Evolutionary conservation across 1,284 basidiomycete species (phyloP).

Genomic region (Apiotrichum sp.): DNA sequence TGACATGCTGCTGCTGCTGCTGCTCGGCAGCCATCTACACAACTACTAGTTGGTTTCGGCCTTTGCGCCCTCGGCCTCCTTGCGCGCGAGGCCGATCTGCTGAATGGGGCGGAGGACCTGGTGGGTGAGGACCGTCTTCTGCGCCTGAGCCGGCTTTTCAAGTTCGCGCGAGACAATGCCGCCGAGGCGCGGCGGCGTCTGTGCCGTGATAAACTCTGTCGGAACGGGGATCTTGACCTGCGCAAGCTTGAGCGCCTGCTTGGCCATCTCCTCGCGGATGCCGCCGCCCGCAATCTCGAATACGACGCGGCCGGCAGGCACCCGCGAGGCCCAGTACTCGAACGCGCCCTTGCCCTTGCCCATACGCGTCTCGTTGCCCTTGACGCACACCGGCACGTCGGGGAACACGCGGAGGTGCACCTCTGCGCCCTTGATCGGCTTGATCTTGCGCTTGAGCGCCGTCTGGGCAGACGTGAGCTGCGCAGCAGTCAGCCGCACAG

Average conservation of each 20-base stretch:
- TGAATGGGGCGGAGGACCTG: conserved; percentile 2
- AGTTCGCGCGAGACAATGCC: conserved; percentile 32
- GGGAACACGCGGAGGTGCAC: conserved; percentile 89
- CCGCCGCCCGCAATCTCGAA: conserved; percentile 90
- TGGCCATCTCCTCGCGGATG: conserved; percentile 86
- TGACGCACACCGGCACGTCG: conserved; percentile 94
- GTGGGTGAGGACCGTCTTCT: conserved; percentile 1
- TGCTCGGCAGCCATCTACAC: background rate
- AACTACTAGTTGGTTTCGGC: background rate
- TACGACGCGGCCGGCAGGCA: conserved; percentile 83
- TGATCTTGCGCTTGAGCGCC: conserved; percentile 84
- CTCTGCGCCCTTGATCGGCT: conserved; percentile 82
- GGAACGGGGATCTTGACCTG: conserved; percentile 81
- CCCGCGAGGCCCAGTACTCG: conserved; percentile 95
- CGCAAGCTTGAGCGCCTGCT: conserved; percentile 84
- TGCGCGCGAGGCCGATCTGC: conserved; percentile 5
- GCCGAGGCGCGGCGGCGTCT: conserved; percentile 72
- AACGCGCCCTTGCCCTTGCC: conserved; percentile 98
- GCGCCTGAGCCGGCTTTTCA: conserved; percentile 24
- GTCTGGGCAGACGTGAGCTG: conserved; percentile 83
- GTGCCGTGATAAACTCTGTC: conserved; percentile 77
- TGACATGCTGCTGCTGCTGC: background rate
- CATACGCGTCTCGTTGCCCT: conserved; percentile 99
- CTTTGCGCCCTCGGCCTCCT: background rate
- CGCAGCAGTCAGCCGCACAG: conserved; percentile 80